Evolutionary conservation across 2,329 filamentous ascomycete genomes (phyloP), one percentile per base, ranked within the genome.

Genomic region (Aspergillus puulaauensis): DNA sequence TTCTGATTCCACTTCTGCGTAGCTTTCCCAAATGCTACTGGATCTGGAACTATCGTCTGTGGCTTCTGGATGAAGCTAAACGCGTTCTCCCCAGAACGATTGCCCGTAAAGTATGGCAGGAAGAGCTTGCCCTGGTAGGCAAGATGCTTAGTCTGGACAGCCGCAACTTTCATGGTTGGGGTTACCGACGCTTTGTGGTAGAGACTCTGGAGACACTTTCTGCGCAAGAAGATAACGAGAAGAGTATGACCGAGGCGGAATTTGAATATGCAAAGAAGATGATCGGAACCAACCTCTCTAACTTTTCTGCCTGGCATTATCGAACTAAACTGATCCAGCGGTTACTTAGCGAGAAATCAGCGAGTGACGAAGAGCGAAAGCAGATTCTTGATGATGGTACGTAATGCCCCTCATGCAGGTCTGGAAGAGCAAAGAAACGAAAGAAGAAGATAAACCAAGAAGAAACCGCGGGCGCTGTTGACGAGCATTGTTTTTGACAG

Each of bases 301-400:
- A 99, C 73, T 99, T 98, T 73, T 97, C 92, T 4, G 95, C 95
- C 2, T 98, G 95, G 93, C 95, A 99, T 72, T 90, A 90, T 69
- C 86, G 95, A 52, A 91, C 89, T 65, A 90, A 90, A 69, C 81
- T 98, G 21, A 95, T 97, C 54, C 86, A 90, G 43, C 83, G 84
- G 41, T 75, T 97, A 19, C 78, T 98, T 50, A 77, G 85, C 17
- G 90, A 96, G 73, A 83, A 90, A 49, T 75, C 80, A 0, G 88
- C 90, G 2, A 83, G 84, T 59, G 81, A 85, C 49, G 76, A 73
- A 19, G 83, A 85, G 48, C 83, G 95, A 54, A 83, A 81, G 66
- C 77, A 79, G 40, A 89, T 96, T 67, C 79, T 98, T 8, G 87
- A 93, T 53, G 78, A 86, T 64, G 89, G 88, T 89, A 72, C 54